Conservation (phyloP, 2,329 filamentous ascomycete species). For the Emmonsia crescens region DNA sequence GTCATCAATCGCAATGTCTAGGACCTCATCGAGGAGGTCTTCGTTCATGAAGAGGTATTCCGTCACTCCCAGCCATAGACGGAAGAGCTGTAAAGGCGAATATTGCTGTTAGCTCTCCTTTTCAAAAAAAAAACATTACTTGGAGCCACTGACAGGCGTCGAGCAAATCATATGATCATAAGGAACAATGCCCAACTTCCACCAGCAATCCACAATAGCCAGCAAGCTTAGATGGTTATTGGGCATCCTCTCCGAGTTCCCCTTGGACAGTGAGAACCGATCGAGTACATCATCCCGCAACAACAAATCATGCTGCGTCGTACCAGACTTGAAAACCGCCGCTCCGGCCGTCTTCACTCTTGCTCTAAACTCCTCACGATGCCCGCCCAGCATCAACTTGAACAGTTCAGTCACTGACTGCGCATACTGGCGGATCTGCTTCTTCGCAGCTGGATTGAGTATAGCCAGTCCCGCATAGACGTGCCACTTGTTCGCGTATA, state of each 20-base stretch:
- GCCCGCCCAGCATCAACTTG: conserved; percentile 89
- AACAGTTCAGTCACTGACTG: conserved; percentile 85
- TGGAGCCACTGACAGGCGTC: conserved; percentile 54
- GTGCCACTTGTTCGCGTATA: conserved; percentile 99
- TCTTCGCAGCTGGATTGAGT: conserved; percentile 81
- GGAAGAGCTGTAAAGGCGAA: conserved; percentile 54
- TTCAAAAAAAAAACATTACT: background rate
- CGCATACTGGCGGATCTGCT: conserved; percentile 92
- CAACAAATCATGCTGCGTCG: conserved; percentile 53
- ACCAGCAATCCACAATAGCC: conserved; percentile 98
- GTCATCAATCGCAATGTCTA: conserved; percentile 79
- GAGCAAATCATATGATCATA: conserved; percentile 99
- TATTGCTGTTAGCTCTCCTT: background rate
- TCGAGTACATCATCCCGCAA: conserved; percentile 73
- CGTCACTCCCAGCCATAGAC: conserved; percentile 91
- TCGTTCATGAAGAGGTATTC: conserved; percentile 87
- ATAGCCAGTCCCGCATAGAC: conserved; percentile 97
- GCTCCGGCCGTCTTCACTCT: conserved; percentile 72
- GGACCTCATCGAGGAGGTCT: conserved; percentile 68
- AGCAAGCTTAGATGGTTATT: conserved; percentile 92
- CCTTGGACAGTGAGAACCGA: conserved; percentile 70
- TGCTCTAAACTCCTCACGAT: conserved; percentile 59
- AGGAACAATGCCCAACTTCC: conserved; percentile 79
- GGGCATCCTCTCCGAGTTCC: conserved; percentile 55
- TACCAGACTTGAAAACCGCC: conserved; percentile 50